Conservation (phyloP, 805 yeast species). For the Sungouiella thailandica region DNA sequence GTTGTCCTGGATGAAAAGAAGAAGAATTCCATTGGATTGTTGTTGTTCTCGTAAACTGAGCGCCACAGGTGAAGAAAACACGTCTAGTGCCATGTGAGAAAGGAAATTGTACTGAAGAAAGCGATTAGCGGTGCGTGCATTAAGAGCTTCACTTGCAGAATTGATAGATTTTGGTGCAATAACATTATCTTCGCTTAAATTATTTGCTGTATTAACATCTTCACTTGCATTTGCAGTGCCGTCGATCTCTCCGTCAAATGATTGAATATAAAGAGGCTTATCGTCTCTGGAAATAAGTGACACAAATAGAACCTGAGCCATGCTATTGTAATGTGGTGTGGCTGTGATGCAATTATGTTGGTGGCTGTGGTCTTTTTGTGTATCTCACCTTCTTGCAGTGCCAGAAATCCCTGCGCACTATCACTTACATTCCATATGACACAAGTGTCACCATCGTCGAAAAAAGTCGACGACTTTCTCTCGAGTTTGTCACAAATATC, state of each 20-base stretch:
- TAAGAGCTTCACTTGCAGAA: background rate
- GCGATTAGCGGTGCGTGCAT: slow-evolving; percentile 31
- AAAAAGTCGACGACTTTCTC: slow-evolving; percentile 36
- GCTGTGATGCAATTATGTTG: background rate
- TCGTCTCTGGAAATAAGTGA: slow-evolving; percentile 55
- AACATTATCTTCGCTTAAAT: too few species aligned
- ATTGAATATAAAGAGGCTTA: slow-evolving; percentile 57
- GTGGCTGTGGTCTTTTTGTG: too few species aligned
- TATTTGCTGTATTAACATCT: slow-evolving; percentile 7
- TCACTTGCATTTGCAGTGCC: background rate
- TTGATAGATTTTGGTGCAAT: too few species aligned
- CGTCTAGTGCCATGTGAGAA: slow-evolving; percentile 72
- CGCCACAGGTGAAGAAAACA: slow-evolving; percentile 52
- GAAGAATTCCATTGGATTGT: slow-evolving; percentile 25
- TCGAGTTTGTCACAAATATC: slow-evolving; percentile 31
- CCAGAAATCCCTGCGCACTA: background rate
- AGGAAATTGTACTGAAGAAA: slow-evolving; percentile 61
- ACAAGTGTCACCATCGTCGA: slow-evolving; percentile 23
- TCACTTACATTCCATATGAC: slow-evolving; percentile 6
- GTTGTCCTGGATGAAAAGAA: slow-evolving; percentile 64
- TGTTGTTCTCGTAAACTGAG: slow-evolving; percentile 36
- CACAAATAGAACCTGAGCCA: slow-evolving; percentile 42
- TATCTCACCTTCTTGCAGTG: too few species aligned
- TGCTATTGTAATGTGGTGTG: background rate
- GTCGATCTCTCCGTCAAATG: slow-evolving; percentile 27